phyloP scores from a whole-genome alignment of 441 rosid species.

The Populus hybrid region DNA sequence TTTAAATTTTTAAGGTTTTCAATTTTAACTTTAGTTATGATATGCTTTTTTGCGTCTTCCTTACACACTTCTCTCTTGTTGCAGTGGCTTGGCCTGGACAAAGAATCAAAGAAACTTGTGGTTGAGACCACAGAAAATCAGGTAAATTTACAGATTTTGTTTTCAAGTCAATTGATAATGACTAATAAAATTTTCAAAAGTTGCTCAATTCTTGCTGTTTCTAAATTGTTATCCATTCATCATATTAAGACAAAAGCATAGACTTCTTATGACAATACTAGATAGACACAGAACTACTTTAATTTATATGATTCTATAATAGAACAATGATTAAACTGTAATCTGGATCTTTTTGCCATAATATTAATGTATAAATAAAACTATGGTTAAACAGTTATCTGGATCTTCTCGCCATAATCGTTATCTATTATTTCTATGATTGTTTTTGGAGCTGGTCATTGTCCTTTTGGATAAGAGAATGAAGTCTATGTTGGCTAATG shows the following conservation, averaged over 20 bases:
- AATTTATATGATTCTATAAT: background rate
- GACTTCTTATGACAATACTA: background rate
- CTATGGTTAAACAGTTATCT: background rate
- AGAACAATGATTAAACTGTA: background rate
- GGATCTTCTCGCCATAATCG: background rate
- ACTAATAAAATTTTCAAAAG: background rate
- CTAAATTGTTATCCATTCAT: background rate
- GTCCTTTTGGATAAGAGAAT: background rate
- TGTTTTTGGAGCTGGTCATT: background rate
- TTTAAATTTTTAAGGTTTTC: background rate
- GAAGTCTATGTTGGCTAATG: background rate
- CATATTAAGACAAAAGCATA: background rate
- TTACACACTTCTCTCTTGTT: background rate
- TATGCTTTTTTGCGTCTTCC: background rate
- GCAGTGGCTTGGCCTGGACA: slow-evolving; percentile 93
- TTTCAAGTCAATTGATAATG: background rate
- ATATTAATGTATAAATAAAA: too few species aligned
- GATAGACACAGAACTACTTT: background rate
- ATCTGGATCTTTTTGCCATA: too few species aligned
- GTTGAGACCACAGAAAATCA: slow-evolving; percentile 93
- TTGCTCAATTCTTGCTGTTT: background rate
- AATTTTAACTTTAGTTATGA: background rate
- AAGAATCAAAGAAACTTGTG: slow-evolving; percentile 76
- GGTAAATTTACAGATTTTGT: slow-evolving; percentile 37
- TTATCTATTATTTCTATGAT: background rate